Percentiles rank a stretch among this genome's conserved stretches.
phyloP scores from a whole-genome alignment of 176 grass and related monocot species.

The Hordeum marinum region DNA sequence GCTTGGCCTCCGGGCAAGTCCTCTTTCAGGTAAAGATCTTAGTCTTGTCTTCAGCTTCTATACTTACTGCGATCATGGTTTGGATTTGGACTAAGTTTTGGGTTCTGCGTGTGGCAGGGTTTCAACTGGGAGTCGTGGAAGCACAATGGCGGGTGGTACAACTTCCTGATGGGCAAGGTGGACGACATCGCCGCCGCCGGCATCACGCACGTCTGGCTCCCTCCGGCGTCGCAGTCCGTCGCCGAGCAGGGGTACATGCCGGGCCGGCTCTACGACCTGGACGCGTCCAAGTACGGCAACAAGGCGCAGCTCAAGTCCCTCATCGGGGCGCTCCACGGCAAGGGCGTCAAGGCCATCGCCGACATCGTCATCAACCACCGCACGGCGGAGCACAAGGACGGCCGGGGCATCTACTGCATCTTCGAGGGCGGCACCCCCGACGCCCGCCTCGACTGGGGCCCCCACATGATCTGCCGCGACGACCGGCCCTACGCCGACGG shows the following conservation, averaged over 20 bases:
- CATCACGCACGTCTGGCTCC: conserved; percentile 4
- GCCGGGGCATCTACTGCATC: conserved; percentile 61
- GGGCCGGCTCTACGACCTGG: neutral
- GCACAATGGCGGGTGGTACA: conserved; percentile 7
- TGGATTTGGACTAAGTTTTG: neutral
- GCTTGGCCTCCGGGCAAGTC: neutral
- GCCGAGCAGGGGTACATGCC: neutral
- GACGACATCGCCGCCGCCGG: neutral
- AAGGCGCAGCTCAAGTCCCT: conserved; percentile 19
- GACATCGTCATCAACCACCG: conserved; percentile 96
- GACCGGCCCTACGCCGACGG: conserved; percentile 49
- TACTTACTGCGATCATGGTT: neutral
- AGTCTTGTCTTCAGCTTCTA: too few species aligned
- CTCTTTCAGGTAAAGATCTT: neutral
- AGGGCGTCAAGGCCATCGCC: conserved; percentile 66
- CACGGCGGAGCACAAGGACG: conserved; percentile 51
- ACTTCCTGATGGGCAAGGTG: neutral
- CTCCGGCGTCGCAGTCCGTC: neutral
- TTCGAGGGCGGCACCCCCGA: conserved; percentile 73
- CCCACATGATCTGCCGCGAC: conserved; percentile 76
- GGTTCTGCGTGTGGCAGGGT: neutral
- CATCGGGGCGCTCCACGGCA: conserved; percentile 53
- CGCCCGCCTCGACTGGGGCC: conserved; percentile 67
- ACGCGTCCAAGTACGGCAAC: neutral
- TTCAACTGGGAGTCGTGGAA: conserved; percentile 15